Conservation (phyloP, 73 alveolate genomes). For the Effrenium voratum region DNA sequence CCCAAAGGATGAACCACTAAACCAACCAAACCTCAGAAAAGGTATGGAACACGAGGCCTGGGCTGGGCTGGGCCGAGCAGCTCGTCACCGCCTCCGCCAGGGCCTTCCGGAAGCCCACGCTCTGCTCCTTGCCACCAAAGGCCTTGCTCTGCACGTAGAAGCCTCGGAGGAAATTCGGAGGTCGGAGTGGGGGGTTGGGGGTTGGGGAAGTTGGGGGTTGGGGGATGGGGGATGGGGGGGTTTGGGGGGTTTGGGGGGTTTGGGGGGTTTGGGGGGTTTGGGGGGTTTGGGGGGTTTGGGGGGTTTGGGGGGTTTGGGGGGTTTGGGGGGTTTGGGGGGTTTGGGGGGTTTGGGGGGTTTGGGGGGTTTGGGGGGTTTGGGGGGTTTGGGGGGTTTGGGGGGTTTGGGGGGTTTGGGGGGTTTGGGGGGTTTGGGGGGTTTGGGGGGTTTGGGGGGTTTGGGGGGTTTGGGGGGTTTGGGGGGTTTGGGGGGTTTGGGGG, state of each 20-base stretch:
- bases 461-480: too few relatives aligned
- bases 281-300: background rate
- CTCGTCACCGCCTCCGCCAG: slow-evolving; percentile 40
- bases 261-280: background rate
- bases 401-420: too few relatives aligned
- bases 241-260: background rate
- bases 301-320: background rate
- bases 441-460: too few relatives aligned
- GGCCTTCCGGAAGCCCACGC: slow-evolving; percentile 44
- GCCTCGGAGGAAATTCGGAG: background rate
- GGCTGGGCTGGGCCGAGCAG: too few relatives aligned
- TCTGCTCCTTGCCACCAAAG: slow-evolving; percentile 73
- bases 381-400: too few relatives aligned
- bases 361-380: too few relatives aligned
- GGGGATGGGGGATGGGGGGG: background rate
- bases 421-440: too few relatives aligned
- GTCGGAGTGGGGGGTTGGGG: background rate
- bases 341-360: background rate
- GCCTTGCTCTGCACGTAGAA: slow-evolving; percentile 90
- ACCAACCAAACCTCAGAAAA: too few relatives aligned
- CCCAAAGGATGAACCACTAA: too few relatives aligned
- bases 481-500: too few relatives aligned
- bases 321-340: background rate
- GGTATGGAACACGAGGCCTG: too few relatives aligned
- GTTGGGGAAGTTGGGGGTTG: background rate